Conservation (phyloP, 208 protist species). For the Trypanosomatidae sp. region DNA sequence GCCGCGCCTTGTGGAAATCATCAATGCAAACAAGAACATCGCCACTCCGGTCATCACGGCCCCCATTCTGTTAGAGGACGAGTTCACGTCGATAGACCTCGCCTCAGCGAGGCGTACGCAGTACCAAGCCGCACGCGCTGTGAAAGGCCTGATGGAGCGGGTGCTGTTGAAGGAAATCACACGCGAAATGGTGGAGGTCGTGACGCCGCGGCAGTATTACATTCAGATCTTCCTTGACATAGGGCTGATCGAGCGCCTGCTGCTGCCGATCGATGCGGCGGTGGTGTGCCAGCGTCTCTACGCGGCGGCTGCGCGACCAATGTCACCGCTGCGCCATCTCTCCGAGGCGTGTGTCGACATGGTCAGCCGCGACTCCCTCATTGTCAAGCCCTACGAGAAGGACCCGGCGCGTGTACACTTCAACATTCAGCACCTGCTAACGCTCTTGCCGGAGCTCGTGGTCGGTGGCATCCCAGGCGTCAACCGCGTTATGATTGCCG, state of each 20-base stretch:
- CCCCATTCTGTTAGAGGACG: slow-evolving; percentile 54
- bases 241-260: slow-evolving; percentile 84
- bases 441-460: slow-evolving; percentile 85
- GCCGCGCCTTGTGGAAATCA: slow-evolving; percentile 98
- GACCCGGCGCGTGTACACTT: slow-evolving; percentile 63
- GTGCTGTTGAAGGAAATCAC: slow-evolving; percentile 93
- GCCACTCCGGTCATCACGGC: slow-evolving; percentile 98
- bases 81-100: slow-evolving; percentile 19
- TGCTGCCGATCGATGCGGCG: slow-evolving; percentile 91
- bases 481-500: slow-evolving; percentile 96
- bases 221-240: slow-evolving; percentile 95
- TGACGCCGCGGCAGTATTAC: slow-evolving; percentile 79
- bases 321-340: slow-evolving; percentile 88
- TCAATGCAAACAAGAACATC: slow-evolving; percentile 98
- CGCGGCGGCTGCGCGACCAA: slow-evolving; percentile 52
- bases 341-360: slow-evolving; percentile 82
- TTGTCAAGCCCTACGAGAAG: slow-evolving; percentile 68
- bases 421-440: slow-evolving; percentile 87
- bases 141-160: slow-evolving; percentile 93
- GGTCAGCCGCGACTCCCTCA: slow-evolving; percentile 56
- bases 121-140: slow-evolving; percentile 47
- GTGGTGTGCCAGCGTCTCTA: slow-evolving; percentile 85
- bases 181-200: slow-evolving; percentile 86
- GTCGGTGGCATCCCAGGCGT: slow-evolving; percentile 95
- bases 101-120: slow-evolving; percentile 24